Evolutionary conservation across 2,329 filamentous ascomycete species (phyloP).

Genomic region (Septoria petroselini): DNA sequence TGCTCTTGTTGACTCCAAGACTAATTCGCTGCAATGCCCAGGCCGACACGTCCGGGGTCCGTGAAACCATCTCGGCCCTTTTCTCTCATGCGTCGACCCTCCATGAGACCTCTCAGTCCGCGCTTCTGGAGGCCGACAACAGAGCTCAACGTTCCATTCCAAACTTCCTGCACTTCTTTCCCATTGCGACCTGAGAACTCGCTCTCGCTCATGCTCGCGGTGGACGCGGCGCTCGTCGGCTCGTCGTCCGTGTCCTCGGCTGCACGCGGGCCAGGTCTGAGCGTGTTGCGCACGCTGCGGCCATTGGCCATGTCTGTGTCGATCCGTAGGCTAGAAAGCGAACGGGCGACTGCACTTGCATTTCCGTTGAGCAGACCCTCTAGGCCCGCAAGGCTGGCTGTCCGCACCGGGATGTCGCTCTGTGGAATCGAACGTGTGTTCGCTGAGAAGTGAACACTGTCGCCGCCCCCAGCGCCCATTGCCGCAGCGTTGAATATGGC

Average conservation of each 20-base stretch:
- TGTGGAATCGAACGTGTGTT: conserved; percentile 35
- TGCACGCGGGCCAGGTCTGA: conserved; percentile 35
- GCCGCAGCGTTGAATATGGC: conserved; percentile 97
- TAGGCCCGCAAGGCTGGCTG: conserved; percentile 52
- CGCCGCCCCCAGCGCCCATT: conserved; percentile 92
- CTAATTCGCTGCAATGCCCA: conserved; percentile 35
- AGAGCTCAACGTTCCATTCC: conserved; percentile 76
- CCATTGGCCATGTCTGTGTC: conserved; percentile 50
- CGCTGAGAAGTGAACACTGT: conserved; percentile 66
- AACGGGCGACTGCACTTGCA: conserved; percentile 30
- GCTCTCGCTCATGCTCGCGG: conserved; percentile 37
- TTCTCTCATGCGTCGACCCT: conserved; percentile 81
- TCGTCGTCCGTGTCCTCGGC: conserved; percentile 39
- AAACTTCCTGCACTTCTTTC: conserved; percentile 60
- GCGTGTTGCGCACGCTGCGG: conserved; percentile 37
- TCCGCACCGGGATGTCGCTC: conserved; percentile 41
- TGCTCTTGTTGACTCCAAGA: neutral
- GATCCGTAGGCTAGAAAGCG: conserved; percentile 44
- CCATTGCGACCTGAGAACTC: conserved; percentile 39
- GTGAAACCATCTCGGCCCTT: conserved; percentile 47
- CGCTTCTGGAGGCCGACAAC: conserved; percentile 96
- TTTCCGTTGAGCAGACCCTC: conserved; percentile 44
- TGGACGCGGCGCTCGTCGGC: conserved; percentile 38
- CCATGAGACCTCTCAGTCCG: conserved; percentile 88
- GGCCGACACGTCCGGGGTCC: conserved; percentile 37